phyloP scores from a whole-genome alignment of 768 basidiomycete genomes.

The Kwoniella bestiolae region DNA sequence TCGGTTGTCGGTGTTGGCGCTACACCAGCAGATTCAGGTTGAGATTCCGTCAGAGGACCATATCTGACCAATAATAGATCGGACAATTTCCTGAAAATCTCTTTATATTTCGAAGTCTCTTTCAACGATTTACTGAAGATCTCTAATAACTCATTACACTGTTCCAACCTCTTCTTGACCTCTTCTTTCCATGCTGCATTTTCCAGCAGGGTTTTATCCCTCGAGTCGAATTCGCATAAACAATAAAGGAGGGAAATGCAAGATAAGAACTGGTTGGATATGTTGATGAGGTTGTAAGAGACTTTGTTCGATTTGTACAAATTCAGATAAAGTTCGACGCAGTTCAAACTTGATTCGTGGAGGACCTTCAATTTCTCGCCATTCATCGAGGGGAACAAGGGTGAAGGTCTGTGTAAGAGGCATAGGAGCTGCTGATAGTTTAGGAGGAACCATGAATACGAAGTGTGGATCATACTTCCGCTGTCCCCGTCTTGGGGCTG shows the following conservation, averaged over 20 bases:
- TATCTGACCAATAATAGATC: conserved; percentile 24
- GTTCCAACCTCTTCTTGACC: conserved; percentile 14
- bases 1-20: background rate
- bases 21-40: background rate
- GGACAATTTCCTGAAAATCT: conserved; percentile 25
- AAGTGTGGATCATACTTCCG: conserved; percentile 26
- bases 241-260: conserved; percentile 39
- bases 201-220: conserved; percentile 3
- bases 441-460: conserved; percentile 35
- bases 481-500: conserved; percentile 10
- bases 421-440: conserved; percentile 33
- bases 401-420: conserved; percentile 39
- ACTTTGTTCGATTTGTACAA: conserved; percentile 30
- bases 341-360: conserved; percentile 24
- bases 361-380: conserved; percentile 20
- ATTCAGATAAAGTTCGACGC: conserved; percentile 33
- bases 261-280: conserved; percentile 27
- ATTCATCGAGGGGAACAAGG: conserved; percentile 29
- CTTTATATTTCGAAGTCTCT: conserved; percentile 30
- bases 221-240: conserved; percentile 36
- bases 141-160: conserved; percentile 29
- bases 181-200: conserved; percentile 21
- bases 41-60: conserved; percentile 17
- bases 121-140: conserved; percentile 28
- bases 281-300: conserved; percentile 39